These are phyloP conservation scores for Alternaria dauci DNA, from an alignment of 2,329 filamentous ascomycete species.

Conservation along the genomic window DNA sequence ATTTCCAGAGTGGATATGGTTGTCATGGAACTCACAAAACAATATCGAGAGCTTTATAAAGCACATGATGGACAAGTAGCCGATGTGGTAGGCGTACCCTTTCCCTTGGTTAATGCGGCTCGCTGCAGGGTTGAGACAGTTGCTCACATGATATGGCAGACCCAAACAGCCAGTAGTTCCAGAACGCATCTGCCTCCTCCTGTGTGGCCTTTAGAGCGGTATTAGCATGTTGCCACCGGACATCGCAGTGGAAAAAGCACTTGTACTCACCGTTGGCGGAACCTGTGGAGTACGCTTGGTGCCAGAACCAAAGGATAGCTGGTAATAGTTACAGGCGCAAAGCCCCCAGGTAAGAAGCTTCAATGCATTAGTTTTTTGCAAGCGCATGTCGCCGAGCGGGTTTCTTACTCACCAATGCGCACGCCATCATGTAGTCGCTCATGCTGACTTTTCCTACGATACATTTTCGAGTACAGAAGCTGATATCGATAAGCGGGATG, in stretches of 20 bases:
- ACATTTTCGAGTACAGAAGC: conserved; percentile 39
- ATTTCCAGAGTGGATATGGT: background rate
- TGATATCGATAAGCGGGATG: conserved; percentile 4
- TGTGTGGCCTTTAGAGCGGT: background rate
- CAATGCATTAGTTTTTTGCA: background rate
- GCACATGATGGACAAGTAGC: conserved; percentile 33
- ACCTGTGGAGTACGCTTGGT: conserved; percentile 2
- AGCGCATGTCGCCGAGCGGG: background rate
- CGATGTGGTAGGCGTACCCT: conserved; percentile 38
- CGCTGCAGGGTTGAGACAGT: background rate
- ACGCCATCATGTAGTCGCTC: conserved; percentile 36
- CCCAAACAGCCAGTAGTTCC: conserved; percentile 3
- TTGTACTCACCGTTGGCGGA: background rate
- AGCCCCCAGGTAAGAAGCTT: conserved; percentile 40
- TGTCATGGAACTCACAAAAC: conserved; percentile 6
- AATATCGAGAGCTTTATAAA: conserved; percentile 40
- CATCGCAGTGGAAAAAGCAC: background rate
- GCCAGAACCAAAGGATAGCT: conserved; percentile 36
- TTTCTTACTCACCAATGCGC: conserved; percentile 26
- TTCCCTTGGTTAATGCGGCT: background rate
- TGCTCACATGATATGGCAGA: conserved; percentile 25
- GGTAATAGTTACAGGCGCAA: conserved; percentile 39
- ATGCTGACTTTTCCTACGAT: conserved; percentile 32
- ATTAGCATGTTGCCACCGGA: background rate
- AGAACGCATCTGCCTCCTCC: conserved; percentile 1